A percentile compares a stretch with the other conserved stretches of the same genome.
phyloP scores from a whole-genome alignment of 257 asterid species.

The Salvia miltiorrhiza region DNA sequence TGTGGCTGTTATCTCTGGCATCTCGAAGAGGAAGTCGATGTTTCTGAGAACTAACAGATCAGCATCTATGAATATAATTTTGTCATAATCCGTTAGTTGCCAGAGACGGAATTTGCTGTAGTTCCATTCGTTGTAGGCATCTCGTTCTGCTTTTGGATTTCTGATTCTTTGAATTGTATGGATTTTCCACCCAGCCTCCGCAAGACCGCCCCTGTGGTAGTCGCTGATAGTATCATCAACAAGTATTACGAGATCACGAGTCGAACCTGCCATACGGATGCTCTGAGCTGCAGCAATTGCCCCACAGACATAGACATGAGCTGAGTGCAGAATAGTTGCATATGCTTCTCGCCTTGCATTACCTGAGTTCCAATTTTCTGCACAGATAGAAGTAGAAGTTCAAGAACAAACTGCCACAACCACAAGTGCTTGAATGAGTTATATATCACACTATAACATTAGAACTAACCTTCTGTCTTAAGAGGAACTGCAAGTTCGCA shows the following conservation, averaged over 20 bases:
- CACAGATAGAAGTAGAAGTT: slow-evolving; percentile 13
- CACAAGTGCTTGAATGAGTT: background rate
- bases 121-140: slow-evolving; percentile 94
- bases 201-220: slow-evolving; percentile 73
- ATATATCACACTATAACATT: background rate
- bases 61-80: slow-evolving; percentile 82
- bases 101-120: slow-evolving; percentile 91
- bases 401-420: background rate
- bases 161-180: slow-evolving; percentile 72
- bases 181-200: slow-evolving; percentile 88
- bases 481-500: slow-evolving; percentile 94
- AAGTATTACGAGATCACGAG: slow-evolving; percentile 85
- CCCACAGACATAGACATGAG: slow-evolving; percentile 84
- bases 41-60: slow-evolving; percentile 70
- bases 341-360: slow-evolving; percentile 75
- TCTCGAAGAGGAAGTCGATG: slow-evolving; percentile 81
- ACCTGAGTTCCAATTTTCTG: slow-evolving; percentile 62
- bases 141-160: slow-evolving; percentile 83
- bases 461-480: slow-evolving; percentile 58
- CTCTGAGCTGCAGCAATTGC: slow-evolving; percentile 97
- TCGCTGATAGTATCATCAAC: slow-evolving; percentile 72
- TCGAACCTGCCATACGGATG: slow-evolving; percentile 85
- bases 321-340: slow-evolving; percentile 88
- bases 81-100: slow-evolving; percentile 92
- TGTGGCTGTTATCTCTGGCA: slow-evolving; percentile 86